Evolutionary conservation across 1,139 yeast genomes (phyloP).

Genomic region (Yamadazyma sp.): DNA sequence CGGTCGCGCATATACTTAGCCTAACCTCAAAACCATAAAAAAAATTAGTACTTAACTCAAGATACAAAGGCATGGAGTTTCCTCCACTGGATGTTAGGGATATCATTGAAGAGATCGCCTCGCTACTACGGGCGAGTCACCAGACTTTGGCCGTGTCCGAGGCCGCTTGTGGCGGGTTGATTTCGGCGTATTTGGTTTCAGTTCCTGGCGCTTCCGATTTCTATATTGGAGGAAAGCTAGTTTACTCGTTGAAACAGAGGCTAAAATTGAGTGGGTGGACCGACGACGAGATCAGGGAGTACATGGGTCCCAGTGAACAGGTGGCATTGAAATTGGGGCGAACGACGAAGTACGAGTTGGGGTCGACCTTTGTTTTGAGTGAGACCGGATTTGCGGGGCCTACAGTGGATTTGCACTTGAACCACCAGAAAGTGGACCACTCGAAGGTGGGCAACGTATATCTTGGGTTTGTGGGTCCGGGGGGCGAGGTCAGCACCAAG

Average conservation of each 20-base stretch:
- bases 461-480: slow-evolving; percentile 71
- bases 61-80: slow-evolving; percentile 56
- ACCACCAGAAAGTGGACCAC: slow-evolving; percentile 13
- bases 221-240: slow-evolving; percentile 80
- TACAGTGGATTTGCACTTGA: slow-evolving; percentile 44
- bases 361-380: slow-evolving; percentile 76
- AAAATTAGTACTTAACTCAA: no score
- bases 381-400: slow-evolving; percentile 93
- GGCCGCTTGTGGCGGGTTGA: slow-evolving; percentile 87
- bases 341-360: slow-evolving; percentile 75
- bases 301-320: slow-evolving; percentile 79
- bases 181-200: slow-evolving; percentile 76
- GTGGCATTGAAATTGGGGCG: slow-evolving; percentile 79
- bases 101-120: slow-evolving; percentile 59
- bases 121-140: slow-evolving; percentile 47
- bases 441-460: slow-evolving; percentile 64
- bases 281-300: slow-evolving; percentile 62
- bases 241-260: slow-evolving; percentile 74
- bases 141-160: slow-evolving; percentile 80
- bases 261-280: slow-evolving; percentile 79
- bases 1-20: no score
- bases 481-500: slow-evolving; percentile 52
- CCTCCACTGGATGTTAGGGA: slow-evolving; percentile 58
- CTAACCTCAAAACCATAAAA: no score
- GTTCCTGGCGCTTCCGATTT: slow-evolving; percentile 84